Evolutionary conservation across 2,329 filamentous ascomycete species (phyloP).

Genomic region (Aphanocladium album): DNA sequence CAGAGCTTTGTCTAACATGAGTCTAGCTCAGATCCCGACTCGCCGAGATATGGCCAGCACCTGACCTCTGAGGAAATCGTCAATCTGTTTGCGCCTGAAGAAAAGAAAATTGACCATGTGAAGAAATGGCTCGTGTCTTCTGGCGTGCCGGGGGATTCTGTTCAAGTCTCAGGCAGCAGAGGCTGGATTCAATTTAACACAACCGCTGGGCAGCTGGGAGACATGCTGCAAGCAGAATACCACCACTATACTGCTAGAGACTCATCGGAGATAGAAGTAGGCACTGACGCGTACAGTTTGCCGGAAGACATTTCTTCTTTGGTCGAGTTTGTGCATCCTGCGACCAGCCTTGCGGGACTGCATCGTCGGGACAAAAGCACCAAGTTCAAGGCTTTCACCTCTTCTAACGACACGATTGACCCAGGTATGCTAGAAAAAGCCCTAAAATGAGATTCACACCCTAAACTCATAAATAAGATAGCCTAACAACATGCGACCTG

Average conservation of each 20-base stretch:
- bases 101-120: conserved; percentile 44
- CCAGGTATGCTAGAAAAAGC: neutral
- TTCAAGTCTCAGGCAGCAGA: conserved; percentile 45
- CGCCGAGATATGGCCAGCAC: conserved; percentile 6
- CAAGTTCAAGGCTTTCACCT: neutral
- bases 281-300: neutral
- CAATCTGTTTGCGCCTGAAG: conserved; percentile 5
- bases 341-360: neutral
- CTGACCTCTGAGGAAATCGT: neutral
- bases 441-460: too few species aligned
- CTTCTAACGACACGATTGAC: neutral
- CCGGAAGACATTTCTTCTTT: conserved; percentile 30
- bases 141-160: conserved; percentile 42
- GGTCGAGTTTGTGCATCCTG: conserved; percentile 36
- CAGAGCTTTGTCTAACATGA: neutral
- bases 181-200: conserved; percentile 28
- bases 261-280: conserved; percentile 14
- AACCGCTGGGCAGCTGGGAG: conserved; percentile 31
- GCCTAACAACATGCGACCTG: conserved; percentile 34
- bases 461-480: neutral
- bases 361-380: neutral
- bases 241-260: conserved; percentile 42
- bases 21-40: conserved; percentile 1
- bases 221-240: conserved; percentile 48
- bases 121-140: conserved; percentile 47